Percentiles rank a stretch among this genome's conserved stretches.
Conservation (phyloP, 2,329 filamentous ascomycete genomes). For the Massarina eburnea region DNA sequence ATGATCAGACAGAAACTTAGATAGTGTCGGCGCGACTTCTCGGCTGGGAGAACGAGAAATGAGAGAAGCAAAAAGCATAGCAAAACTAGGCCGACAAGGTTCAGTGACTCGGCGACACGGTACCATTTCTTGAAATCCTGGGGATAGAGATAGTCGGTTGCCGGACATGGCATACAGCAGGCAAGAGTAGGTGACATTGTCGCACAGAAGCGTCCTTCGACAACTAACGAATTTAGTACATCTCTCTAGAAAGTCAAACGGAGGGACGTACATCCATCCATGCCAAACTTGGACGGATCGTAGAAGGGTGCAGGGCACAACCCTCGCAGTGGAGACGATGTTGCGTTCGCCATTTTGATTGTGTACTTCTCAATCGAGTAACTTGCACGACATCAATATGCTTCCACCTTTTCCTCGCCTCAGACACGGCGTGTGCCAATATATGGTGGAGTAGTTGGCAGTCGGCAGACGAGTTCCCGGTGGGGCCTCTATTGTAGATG, state of each 20-base stretch:
- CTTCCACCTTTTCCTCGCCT: not conserved
- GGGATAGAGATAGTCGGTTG: conserved; percentile 73
- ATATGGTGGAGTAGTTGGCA: not conserved
- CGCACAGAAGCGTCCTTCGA: conserved; percentile 61
- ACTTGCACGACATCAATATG: conserved; percentile 25
- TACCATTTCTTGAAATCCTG: conserved; percentile 60
- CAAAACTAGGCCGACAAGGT: conserved; percentile 70
- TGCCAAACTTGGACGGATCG: conserved; percentile 61
- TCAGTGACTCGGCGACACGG: conserved; percentile 76
- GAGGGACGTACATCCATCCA: conserved; percentile 65
- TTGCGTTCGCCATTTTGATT: conserved; percentile 33
- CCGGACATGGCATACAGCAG: conserved; percentile 90
- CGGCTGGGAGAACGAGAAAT: conserved; percentile 77
- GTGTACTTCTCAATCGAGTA: conserved; percentile 8
- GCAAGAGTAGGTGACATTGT: conserved; percentile 51
- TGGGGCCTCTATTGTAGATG: not conserved
- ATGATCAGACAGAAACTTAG: conserved; percentile 83
- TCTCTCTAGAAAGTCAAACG: conserved; percentile 1
- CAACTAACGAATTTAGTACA: conserved; percentile 41
- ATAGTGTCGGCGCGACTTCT: conserved; percentile 91
- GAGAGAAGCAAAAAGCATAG: conserved; percentile 77
- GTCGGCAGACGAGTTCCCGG: conserved; percentile 4
- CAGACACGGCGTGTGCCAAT: not conserved
- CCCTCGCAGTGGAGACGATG: conserved; percentile 45
- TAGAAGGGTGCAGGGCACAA: conserved; percentile 71